phyloP scores from a whole-genome alignment of 2,329 filamentous ascomycete genomes.

The Cytospora mali region DNA sequence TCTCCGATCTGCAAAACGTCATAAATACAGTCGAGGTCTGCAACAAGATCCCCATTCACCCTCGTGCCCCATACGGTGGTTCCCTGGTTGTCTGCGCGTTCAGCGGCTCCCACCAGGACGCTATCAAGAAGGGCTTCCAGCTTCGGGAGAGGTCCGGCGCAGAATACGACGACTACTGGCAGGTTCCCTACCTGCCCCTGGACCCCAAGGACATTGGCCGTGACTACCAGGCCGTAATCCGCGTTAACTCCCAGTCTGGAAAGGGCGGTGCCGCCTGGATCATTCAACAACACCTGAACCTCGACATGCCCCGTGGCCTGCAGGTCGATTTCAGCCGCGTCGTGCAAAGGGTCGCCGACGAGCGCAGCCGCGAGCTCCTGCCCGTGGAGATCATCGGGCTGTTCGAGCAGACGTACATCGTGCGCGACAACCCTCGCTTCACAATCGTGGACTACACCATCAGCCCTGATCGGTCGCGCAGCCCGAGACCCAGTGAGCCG shows the following conservation, averaged over 20 bases:
- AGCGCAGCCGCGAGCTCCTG: constrained; percentile 79
- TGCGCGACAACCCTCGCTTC: constrained; percentile 83
- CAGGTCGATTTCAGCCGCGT: constrained; percentile 89
- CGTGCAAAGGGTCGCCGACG: constrained; percentile 81
- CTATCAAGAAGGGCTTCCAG: constrained; percentile 91
- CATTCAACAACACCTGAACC: constrained; percentile 82
- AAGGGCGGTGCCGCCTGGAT: constrained; percentile 96
- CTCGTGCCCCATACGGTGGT: constrained; percentile 86
- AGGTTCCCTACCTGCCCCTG: constrained; percentile 88
- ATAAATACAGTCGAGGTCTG: constrained; percentile 89
- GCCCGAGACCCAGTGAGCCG: constrained; percentile 67
- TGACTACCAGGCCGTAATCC: constrained; percentile 97
- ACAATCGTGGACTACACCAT: constrained; percentile 90
- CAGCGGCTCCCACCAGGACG: constrained; percentile 90
- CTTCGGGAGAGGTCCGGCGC: constrained; percentile 63
- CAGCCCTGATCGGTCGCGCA: constrained; percentile 76
- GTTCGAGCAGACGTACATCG: constrained; percentile 88
- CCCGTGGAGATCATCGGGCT: constrained; percentile 81
- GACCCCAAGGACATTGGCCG: constrained; percentile 92
- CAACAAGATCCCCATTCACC: constrained; percentile 93
- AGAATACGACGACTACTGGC: constrained; percentile 70
- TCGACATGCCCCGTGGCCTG: constrained; percentile 89
- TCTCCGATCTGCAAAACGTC: constrained; percentile 82
- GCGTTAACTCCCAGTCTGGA: constrained; percentile 94
- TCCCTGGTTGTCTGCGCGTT: constrained; percentile 92